phyloP scores from a whole-genome alignment of 225 moss, liverwort and hornwort genomes.

The Thuidium tamariscinum region DNA sequence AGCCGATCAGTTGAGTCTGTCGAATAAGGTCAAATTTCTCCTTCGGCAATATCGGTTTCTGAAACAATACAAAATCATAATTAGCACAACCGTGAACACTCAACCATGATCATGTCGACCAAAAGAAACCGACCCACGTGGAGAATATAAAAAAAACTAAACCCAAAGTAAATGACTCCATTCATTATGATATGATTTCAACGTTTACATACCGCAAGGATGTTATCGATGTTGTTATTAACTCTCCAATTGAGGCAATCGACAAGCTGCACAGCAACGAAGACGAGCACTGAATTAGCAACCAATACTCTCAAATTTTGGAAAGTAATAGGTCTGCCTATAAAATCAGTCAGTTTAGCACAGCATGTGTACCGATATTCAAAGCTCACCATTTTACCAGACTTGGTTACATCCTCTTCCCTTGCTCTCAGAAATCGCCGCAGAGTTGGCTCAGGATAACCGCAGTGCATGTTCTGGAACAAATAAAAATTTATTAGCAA shows the following conservation, averaged over 20 bases:
- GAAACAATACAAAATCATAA: neutral
- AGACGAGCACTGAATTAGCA: neutral
- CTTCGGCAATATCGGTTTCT: conserved; percentile 87
- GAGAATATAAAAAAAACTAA: neutral
- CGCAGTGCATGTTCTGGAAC: conserved; percentile 66
- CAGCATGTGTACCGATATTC: too few species aligned
- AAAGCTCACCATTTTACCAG: conserved; percentile 68
- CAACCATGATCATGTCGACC: neutral
- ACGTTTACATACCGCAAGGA: conserved; percentile 52
- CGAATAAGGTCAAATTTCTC: conserved; percentile 48
- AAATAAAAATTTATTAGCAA: neutral
- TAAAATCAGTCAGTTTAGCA: neutral
- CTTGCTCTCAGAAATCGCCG: conserved; percentile 76
- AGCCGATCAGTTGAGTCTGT: conserved; percentile 65
- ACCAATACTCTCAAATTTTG: neutral
- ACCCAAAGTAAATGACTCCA: neutral
- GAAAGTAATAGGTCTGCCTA: neutral
- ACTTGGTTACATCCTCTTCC: conserved; percentile 58
- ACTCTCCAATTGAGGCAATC: conserved; percentile 85
- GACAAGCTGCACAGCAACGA: conserved; percentile 44
- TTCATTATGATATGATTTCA: neutral
- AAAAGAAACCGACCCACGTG: neutral
- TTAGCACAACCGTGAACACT: neutral
- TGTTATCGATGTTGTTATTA: conserved; percentile 65
- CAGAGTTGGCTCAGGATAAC: conserved; percentile 49